Conservation (phyloP, 2,329 filamentous ascomycete species). For the Laburnicola sp. region DNA sequence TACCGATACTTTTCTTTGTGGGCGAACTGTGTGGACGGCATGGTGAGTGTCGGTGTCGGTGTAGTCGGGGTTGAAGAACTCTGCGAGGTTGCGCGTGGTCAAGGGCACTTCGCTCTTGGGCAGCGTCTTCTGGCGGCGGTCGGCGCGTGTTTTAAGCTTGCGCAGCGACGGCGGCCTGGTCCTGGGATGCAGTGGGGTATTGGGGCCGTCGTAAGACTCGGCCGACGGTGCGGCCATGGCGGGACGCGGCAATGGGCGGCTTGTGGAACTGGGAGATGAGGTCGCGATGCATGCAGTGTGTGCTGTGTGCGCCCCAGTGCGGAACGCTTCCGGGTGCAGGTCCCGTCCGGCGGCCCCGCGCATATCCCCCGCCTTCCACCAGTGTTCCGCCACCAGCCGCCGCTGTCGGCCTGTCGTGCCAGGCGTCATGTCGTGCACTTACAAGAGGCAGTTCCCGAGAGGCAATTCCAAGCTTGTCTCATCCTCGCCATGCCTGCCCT, state of each 20-base stretch:
- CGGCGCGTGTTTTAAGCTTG: conserved; percentile 20
- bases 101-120: conserved; percentile 31
- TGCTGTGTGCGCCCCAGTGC: too few relatives aligned
- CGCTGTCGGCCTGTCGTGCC: background rate
- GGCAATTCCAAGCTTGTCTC: too few relatives aligned
- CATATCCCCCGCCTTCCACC: conserved; percentile 17
- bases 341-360: conserved; percentile 4
- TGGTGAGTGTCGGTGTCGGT: conserved; percentile 43
- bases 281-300: too few relatives aligned
- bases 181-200: conserved; percentile 7
- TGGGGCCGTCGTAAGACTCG: conserved; percentile 22
- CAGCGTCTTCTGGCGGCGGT: conserved; percentile 20
- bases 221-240: conserved; percentile 21
- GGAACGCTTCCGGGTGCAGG: too few relatives aligned
- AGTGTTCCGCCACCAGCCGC: conserved; percentile 33
- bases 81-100: conserved; percentile 33
- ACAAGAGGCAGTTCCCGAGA: background rate
- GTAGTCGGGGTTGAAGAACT: conserved; percentile 35
- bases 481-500: conserved; percentile 36
- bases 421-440: background rate
- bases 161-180: conserved; percentile 18
- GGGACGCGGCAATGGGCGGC: conserved; percentile 36
- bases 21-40: conserved; percentile 67
- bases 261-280: conserved; percentile 5
- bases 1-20: conserved; percentile 73